A percentile compares a stretch with the other conserved stretches of the same genome.
phyloP scores from a whole-genome alignment of 352 stramenopile species.

The Pythium rishiriense region DNA sequence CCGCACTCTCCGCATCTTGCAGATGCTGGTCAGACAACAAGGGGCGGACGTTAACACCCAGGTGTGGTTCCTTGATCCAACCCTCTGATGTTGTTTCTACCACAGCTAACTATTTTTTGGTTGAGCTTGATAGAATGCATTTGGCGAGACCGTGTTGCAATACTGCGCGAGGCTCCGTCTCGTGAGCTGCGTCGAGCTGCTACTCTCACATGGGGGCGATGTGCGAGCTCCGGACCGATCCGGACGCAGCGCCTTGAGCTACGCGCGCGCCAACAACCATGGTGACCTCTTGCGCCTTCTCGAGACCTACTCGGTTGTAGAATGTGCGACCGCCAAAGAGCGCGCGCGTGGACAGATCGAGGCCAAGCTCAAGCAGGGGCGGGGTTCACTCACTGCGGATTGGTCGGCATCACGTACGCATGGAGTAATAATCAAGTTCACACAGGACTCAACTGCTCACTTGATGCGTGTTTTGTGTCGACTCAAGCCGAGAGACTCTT shows the following conservation, averaged over 20 bases:
- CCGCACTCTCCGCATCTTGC: conserved; percentile 41
- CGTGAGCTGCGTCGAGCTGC: conserved; percentile 50
- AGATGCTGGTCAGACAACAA: conserved; percentile 32
- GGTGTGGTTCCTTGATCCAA: conserved; percentile 38
- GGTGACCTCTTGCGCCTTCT: conserved; percentile 34
- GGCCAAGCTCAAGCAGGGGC: conserved; percentile 38
- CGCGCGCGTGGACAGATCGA: conserved; percentile 25
- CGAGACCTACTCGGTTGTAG: conserved; percentile 45
- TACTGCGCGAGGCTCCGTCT: conserved; percentile 54
- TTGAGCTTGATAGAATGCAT: conserved; percentile 44
- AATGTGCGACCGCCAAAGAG: conserved; percentile 36
- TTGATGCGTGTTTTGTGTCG: no score
- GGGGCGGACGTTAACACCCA: conserved; percentile 50
- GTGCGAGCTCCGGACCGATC: conserved; percentile 34
- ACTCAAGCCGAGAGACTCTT: conserved; percentile 56
- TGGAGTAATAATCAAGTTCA: background rate
- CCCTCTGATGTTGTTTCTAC: background rate
- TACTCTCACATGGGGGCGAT: conserved; percentile 48
- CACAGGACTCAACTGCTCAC: background rate
- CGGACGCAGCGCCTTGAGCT: conserved; percentile 41
- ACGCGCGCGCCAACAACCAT: conserved; percentile 38
- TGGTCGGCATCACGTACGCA: conserved; percentile 58
- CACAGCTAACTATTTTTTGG: background rate
- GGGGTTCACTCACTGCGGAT: conserved; percentile 42
- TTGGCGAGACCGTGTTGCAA: conserved; percentile 63